These are phyloP conservation scores for Aspergillus ustus DNA, from an alignment of 2,329 filamentous ascomycete genomes.

Conservation along the genomic window DNA sequence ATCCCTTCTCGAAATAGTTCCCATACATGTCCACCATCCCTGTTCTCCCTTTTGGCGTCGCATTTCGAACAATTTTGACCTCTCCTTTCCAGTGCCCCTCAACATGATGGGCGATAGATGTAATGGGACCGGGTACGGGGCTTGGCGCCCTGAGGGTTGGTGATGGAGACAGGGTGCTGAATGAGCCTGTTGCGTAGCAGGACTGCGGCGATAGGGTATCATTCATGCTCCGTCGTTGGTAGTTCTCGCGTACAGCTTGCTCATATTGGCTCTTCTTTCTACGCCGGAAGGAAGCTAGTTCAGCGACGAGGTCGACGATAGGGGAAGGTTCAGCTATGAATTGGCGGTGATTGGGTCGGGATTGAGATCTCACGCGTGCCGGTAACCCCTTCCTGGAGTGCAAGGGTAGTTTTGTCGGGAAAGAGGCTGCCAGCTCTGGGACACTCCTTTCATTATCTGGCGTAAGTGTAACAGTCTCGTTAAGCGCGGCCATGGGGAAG, in stretches of 20 bases:
- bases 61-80: conserved; percentile 60
- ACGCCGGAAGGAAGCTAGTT: conserved; percentile 59
- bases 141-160: conserved; percentile 17
- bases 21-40: conserved; percentile 58
- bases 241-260: conserved; percentile 32
- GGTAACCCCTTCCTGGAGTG: neutral
- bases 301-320: conserved; percentile 56
- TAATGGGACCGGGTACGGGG: conserved; percentile 24
- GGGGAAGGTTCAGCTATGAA: conserved; percentile 16
- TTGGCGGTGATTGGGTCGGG: neutral
- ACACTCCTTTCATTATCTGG: conserved; percentile 33
- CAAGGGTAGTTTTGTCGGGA: neutral
- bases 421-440: conserved; percentile 3
- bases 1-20: conserved; percentile 58
- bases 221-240: conserved; percentile 32
- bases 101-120: conserved; percentile 45
- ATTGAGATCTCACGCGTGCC: neutral
- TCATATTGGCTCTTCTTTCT: conserved; percentile 57
- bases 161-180: conserved; percentile 20
- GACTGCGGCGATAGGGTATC: conserved; percentile 26
- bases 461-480: conserved; percentile 51
- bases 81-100: conserved; percentile 65
- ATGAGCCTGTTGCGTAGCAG: conserved; percentile 16
- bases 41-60: conserved; percentile 43
- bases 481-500: conserved; percentile 48